phyloP scores from a whole-genome alignment of 2,329 filamentous ascomycete genomes.

The Byssothecium circinans region DNA sequence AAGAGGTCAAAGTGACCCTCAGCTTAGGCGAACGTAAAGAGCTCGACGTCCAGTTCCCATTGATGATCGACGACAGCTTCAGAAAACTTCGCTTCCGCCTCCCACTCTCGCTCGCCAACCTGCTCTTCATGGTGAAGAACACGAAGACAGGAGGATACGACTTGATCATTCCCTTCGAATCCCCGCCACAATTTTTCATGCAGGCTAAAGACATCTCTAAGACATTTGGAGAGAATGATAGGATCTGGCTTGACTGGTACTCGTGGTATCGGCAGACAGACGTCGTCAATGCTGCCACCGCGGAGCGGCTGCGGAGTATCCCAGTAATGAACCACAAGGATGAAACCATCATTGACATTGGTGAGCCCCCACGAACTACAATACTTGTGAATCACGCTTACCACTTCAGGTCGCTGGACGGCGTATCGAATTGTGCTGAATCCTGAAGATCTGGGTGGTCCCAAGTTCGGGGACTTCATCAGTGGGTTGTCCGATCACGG shows the following conservation, averaged over 20 bases:
- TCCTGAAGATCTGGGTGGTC: slow-evolving; percentile 28
- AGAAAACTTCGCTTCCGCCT: slow-evolving; percentile 49
- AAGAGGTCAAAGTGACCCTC: slow-evolving; percentile 41
- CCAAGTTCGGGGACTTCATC: slow-evolving; percentile 50
- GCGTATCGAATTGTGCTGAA: slow-evolving; percentile 58
- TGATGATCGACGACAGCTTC: slow-evolving; percentile 20
- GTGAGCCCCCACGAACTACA: slow-evolving; percentile 33
- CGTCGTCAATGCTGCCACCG: slow-evolving; percentile 51
- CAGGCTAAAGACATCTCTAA: slow-evolving; percentile 19
- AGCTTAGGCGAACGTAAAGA: slow-evolving; percentile 48
- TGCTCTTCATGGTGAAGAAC: slow-evolving; percentile 38
- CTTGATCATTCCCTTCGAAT: slow-evolving; percentile 40
- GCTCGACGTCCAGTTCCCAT: slow-evolving; percentile 50
- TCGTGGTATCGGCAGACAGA: slow-evolving; percentile 67
- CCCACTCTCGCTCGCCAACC: slow-evolving; percentile 48
- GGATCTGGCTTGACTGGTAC: slow-evolving; percentile 58
- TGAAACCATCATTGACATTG: slow-evolving; percentile 61
- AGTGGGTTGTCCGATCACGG: slow-evolving; percentile 72
- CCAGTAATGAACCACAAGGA: slow-evolving; percentile 45
- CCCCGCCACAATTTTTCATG: slow-evolving; percentile 50
- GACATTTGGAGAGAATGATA: slow-evolving; percentile 23
- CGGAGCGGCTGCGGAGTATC: slow-evolving; percentile 16
- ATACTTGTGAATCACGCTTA: slow-evolving; percentile 8
- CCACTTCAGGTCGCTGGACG: slow-evolving; percentile 60
- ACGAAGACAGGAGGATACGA: slow-evolving; percentile 3